Evolutionary conservation across 345 rosid genomes (phyloP).

Genomic region (Populus deltoides): DNA sequence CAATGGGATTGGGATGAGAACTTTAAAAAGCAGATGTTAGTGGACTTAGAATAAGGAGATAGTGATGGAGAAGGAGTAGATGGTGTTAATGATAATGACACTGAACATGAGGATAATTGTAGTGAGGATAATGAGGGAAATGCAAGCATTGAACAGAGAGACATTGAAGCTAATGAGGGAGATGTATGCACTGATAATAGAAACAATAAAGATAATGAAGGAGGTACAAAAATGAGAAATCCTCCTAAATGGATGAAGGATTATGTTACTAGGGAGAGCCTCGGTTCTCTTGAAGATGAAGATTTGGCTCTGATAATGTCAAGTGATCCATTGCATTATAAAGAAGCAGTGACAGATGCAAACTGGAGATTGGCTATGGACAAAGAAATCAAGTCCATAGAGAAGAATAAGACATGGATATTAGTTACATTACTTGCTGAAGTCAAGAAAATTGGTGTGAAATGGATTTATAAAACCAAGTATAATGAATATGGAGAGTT

Average conservation of each 20-base stretch:
- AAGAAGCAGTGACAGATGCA: background rate
- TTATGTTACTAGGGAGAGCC: background rate
- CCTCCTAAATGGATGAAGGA: too few species aligned
- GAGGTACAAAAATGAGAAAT: too few species aligned
- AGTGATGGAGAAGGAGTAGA: too few species aligned
- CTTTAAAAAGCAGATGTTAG: background rate
- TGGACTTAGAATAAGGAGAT: background rate
- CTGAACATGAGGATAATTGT: too few species aligned
- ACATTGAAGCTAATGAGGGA: too few species aligned
- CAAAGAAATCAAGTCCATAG: background rate
- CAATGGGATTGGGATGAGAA: background rate
- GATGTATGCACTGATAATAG: too few species aligned
- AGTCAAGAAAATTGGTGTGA: background rate
- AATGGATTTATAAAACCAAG: background rate
- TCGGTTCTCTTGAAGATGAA: background rate
- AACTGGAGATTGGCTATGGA: background rate
- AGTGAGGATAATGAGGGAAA: too few species aligned
- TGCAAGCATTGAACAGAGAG: too few species aligned
- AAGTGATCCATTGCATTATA: background rate
- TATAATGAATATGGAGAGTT: background rate
- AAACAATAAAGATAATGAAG: too few species aligned
- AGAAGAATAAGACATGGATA: background rate
- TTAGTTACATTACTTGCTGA: background rate
- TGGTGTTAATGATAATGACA: too few species aligned
- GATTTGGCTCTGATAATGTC: background rate